Percentiles rank a stretch among this genome's conserved stretches.
These are phyloP conservation scores for Colletotrichum lini DNA, from an alignment of 2,329 filamentous ascomycete species.

Conservation along the genomic window DNA sequence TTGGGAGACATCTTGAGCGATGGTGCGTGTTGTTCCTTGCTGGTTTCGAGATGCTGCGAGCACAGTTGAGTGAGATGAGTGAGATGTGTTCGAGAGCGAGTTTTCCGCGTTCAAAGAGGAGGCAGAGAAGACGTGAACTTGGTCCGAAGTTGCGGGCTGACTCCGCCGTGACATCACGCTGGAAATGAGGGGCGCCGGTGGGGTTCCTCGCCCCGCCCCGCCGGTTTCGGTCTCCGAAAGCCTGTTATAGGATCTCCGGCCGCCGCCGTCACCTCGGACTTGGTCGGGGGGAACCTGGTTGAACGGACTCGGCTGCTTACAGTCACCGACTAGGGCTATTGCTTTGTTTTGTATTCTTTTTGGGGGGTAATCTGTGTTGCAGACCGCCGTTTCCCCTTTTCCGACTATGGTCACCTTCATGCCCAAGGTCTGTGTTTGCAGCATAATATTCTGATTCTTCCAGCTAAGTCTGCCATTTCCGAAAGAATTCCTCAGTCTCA, in stretches of 20 bases:
- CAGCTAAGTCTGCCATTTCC: no score
- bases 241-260: slow-evolving; percentile 23
- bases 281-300: neutral
- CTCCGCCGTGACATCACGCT: slow-evolving; percentile 42
- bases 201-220: slow-evolving; percentile 22
- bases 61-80: neutral
- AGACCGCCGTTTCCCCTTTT: no score
- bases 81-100: neutral
- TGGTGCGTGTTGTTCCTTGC: no score
- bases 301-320: neutral
- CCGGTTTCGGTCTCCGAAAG: slow-evolving; percentile 38
- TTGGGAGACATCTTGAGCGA: slow-evolving; percentile 19
- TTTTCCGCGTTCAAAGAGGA: slow-evolving; percentile 12
- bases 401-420: no score
- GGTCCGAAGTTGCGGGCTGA: slow-evolving; percentile 24
- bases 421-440: no score
- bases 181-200: slow-evolving; percentile 34
- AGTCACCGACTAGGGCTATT: neutral
- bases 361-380: no score
- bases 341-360: neutral
- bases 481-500: no score
- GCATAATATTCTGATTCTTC: no score
- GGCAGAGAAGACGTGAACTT: neutral
- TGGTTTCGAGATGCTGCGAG: no score
- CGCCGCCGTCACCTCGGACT: slow-evolving; percentile 1